phyloP scores from a whole-genome alignment of 129 eudicot genomes.

The Rutidosis leptorrhynchoides region DNA sequence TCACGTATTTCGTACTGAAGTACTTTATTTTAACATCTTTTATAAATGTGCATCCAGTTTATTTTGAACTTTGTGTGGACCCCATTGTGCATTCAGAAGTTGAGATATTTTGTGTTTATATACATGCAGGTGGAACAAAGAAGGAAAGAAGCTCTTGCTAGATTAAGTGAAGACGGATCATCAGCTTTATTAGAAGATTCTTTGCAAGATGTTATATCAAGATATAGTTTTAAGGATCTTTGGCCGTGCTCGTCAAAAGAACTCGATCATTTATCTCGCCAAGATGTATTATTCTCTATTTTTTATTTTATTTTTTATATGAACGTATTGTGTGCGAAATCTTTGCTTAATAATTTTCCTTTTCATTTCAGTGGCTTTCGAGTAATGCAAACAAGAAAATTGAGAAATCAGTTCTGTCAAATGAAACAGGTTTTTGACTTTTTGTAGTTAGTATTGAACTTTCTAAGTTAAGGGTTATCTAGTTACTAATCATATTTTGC shows the following conservation, averaged over 20 bases:
- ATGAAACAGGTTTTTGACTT: constrained; percentile 45
- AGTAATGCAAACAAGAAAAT: constrained; percentile 67
- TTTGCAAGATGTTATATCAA: constrained; percentile 82
- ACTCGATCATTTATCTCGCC: constrained; percentile 83
- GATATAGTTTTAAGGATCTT: constrained; percentile 88
- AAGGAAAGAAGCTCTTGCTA: constrained; percentile 90
- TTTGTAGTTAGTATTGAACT: constrained; percentile 32
- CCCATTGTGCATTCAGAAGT: not conserved
- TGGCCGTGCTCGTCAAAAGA: constrained; percentile 97
- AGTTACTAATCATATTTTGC: constrained; percentile 8
- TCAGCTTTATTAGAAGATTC: constrained; percentile 65
- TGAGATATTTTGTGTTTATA: constrained; percentile 12
- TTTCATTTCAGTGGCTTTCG: constrained; percentile 72
- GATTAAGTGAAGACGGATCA: constrained; percentile 64
- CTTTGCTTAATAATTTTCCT: not conserved
- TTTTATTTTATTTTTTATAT: not conserved
- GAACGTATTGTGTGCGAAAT: not conserved
- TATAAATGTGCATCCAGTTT: not conserved
- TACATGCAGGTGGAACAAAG: constrained; percentile 86
- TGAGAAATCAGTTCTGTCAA: constrained; percentile 50
- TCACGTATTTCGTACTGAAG: not conserved
- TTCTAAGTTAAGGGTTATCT: not conserved
- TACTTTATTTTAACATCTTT: not conserved
- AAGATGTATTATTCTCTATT: constrained; percentile 50
- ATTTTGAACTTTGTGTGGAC: constrained; percentile 15